A percentile compares a stretch with the other conserved stretches of the same genome.
These are phyloP conservation scores for Hypsizygus marmoreus DNA, from an alignment of 768 basidiomycete genomes.

Conservation along the genomic window DNA sequence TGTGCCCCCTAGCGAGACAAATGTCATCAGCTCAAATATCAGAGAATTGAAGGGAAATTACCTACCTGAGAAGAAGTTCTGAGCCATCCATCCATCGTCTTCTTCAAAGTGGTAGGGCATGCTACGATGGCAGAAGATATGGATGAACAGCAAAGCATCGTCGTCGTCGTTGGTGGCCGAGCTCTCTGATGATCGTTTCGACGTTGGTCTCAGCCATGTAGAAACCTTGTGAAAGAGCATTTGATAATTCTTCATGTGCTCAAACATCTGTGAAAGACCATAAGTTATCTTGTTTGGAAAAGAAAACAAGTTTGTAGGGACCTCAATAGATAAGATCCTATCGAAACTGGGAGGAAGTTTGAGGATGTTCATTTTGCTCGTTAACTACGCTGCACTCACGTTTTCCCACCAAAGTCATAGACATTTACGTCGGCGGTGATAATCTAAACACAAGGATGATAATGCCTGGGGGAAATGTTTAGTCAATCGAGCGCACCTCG, in stretches of 20 bases:
- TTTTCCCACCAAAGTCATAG: conserved; percentile 53
- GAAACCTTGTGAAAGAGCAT: conserved; percentile 60
- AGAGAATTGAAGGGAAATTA: background rate
- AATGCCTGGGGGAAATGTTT: background rate
- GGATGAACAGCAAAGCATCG: conserved; percentile 63
- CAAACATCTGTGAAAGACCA: conserved; percentile 55
- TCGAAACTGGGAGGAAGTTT: conserved; percentile 52
- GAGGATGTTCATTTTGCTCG: background rate
- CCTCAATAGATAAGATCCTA: conserved; percentile 70
- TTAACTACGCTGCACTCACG: conserved; percentile 32
- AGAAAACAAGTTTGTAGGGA: conserved; percentile 18
- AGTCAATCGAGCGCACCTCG: conserved; percentile 32
- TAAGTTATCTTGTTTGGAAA: background rate
- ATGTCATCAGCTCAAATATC: background rate
- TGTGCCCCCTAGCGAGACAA: conserved; percentile 51
- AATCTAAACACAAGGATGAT: conserved; percentile 36
- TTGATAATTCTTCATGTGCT: conserved; percentile 79
- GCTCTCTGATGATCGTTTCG: conserved; percentile 7
- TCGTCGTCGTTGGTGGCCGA: conserved; percentile 21
- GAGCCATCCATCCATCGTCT: conserved; percentile 74
- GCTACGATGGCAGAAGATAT: conserved; percentile 67
- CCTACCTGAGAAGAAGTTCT: conserved; percentile 67
- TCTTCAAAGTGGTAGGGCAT: conserved; percentile 72
- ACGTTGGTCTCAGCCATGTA: conserved; percentile 58
- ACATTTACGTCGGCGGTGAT: conserved; percentile 71